Evolutionary conservation across 306 rosid genomes (phyloP), one percentile per base, ranked within the genome.

Genomic region (Casuarina cunninghamiana): DNA sequence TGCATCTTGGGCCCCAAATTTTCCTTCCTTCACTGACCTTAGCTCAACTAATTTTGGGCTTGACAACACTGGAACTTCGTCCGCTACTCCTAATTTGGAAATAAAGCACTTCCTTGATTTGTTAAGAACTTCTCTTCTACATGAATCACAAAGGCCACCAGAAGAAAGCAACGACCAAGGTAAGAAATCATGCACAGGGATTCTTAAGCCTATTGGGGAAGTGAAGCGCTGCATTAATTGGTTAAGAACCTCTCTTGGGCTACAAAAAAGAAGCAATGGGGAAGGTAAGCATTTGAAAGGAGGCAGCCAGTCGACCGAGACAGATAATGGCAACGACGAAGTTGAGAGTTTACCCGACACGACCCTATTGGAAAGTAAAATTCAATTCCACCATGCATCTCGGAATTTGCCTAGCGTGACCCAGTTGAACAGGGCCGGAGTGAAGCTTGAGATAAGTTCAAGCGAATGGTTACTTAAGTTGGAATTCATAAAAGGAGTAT

Each of bases 21-120:
- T 6, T 12, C 2, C 3, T 7, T 8, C 2, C 10, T 57, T 57
- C 26, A 8, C 2, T 8, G 0, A 21, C 0, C 63, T 57, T 8
- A 0, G 37, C 26, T 0, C 1, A 26, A 0, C 0, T 0, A 19
- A 0, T 19, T 6, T 16, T 55, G 0, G 3, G 1, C 0, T 0
- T 3, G 0, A 0, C 62, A 2, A 19, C 10, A 7, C 0, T 1
- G 2, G 2, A 3, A 6, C 0, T 2, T n/a, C 5, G 1, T 0
- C 9, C 0, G 5, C 0, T 0, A 8, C 0, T 61, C 7, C 43
- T 3, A 5, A 35, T 11, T 4, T 35, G 17, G 0, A 11, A 61
- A 35, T 35, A 9, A 0, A 3, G 2, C 68, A 61, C 42, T 35
- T 61, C 3, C 2, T 37, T 12, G 68, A 61, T 32, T 37, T 61